phyloP scores from a whole-genome alignment of 2,329 filamentous ascomycete genomes.

The Sclerotinia subarctica region DNA sequence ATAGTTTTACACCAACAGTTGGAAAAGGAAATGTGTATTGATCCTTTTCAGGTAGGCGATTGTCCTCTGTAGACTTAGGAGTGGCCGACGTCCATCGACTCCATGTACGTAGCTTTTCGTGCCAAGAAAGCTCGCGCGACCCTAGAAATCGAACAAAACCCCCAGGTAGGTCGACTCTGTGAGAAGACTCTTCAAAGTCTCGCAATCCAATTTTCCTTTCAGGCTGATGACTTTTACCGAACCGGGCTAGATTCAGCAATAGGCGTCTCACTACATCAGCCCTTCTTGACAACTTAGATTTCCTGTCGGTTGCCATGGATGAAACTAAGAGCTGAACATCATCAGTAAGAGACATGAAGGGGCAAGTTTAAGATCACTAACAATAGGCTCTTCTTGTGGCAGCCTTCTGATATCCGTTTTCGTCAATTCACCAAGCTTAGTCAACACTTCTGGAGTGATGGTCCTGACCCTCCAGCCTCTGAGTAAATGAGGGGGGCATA shows the following conservation, averaged over 20 bases:
- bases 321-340: constrained; percentile 23
- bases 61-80: neutral
- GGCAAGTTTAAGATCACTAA: constrained; percentile 22
- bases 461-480: constrained; percentile 21
- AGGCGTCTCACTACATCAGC: constrained; percentile 32
- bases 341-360: constrained; percentile 12
- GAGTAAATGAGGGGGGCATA: constrained; percentile 23
- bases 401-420: constrained; percentile 29
- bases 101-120: constrained; percentile 34
- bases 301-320: constrained; percentile 22
- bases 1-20: neutral
- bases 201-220: constrained; percentile 24
- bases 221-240: constrained; percentile 22
- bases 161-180: constrained; percentile 12
- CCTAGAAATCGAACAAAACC: constrained; percentile 27
- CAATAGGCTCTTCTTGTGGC: constrained; percentile 6
- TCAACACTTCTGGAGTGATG: constrained; percentile 25
- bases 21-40: constrained; percentile 9
- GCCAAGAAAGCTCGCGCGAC: constrained; percentile 33
- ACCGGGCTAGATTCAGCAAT: constrained; percentile 28
- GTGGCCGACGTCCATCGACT: constrained; percentile 34
- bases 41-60: neutral
- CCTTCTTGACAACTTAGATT: constrained; percentile 22
- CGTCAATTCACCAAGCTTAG: constrained; percentile 32
- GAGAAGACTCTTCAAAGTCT: constrained; percentile 12